Base-by-base conservation (phyloP, 768 basidiomycete species). In the Naganishia randhawae region DNA sequence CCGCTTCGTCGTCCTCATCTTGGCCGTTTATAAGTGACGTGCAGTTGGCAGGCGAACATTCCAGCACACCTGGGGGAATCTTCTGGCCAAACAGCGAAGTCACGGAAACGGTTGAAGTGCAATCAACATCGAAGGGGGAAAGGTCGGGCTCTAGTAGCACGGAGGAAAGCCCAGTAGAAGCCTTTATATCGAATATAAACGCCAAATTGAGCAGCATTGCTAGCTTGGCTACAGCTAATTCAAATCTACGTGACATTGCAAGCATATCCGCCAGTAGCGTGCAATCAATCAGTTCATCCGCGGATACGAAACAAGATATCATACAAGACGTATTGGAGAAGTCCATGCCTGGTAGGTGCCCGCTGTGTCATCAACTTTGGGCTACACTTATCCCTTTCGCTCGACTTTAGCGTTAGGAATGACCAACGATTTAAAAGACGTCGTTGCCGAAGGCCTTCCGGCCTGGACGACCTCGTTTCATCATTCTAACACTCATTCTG, bases 161-260 rank as follows among this genome's bases (percentile, higher is more conserved):
- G 11, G 39, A 61, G 39, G 57, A 29, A 22, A 61, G 57, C 33
- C 57, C 57, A 4, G 57, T 61, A 25, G 57, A 61, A 25, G 57
- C 57, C n/a, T 61, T 61, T 19, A 61, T 61, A 41, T 41, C 37
- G 39, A 61, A 61, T 39, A 61, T 61, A 35, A 61, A 61, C 57
- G 57, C 57, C 22, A 39, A 61, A 61, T 41, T 61, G 37, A 61
- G 57, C 57, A 61, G 57, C 29, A 61, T 61, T 19, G 57, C 57
- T 41, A 61, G 57, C 37, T 39, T 61, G n/a, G 57, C 57, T 10
- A 61, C 57, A 16, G n/a, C 37, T 27, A 61, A 10, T 9, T 8
- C n/a, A n/a, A 39, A 42, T 25, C 29, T 33, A 19, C 37, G 57
- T 39, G 41, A 22, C 29, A 61, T 42, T 14, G 57, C 39, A 11